Conservation (phyloP, 2,329 filamentous ascomycete species). For the Xylaria sp. region DNA sequence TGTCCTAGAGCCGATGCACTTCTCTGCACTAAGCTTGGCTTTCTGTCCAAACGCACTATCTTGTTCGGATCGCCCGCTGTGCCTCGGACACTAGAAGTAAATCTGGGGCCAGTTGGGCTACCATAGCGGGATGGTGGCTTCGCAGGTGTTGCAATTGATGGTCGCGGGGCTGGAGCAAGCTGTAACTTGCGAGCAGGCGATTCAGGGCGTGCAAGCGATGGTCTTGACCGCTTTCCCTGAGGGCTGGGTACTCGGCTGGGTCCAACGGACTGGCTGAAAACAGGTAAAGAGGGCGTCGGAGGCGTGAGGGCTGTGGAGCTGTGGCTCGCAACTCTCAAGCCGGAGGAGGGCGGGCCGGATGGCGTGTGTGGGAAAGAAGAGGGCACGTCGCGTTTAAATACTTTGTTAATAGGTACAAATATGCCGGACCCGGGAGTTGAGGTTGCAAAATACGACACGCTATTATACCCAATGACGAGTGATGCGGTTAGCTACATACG, state of each 20-base stretch:
- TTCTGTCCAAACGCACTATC: conserved; percentile 43
- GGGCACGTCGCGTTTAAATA: conserved; percentile 60
- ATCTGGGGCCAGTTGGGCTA: conserved; percentile 57
- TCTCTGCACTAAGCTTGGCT: conserved; percentile 49
- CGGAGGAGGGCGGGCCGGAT: conserved; percentile 55
- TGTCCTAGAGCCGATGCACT: conserved; percentile 56
- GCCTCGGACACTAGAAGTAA: conserved; percentile 59
- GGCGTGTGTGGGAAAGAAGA: conserved; percentile 60
- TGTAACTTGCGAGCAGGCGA: conserved; percentile 71
- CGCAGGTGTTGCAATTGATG: conserved; percentile 52
- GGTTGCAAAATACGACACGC: conserved; percentile 75
- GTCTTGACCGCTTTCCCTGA: conserved; percentile 63
- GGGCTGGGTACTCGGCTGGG: conserved; percentile 69
- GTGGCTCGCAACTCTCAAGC: conserved; percentile 49
- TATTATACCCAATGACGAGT: conserved; percentile 32
- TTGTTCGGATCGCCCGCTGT: conserved; percentile 59
- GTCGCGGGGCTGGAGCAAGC: conserved; percentile 54
- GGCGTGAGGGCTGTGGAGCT: conserved; percentile 58
- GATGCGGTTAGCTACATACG: conserved; percentile 10
- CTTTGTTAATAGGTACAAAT: conserved; percentile 83
- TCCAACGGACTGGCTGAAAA: conserved; percentile 85
- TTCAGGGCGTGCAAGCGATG: conserved; percentile 80
- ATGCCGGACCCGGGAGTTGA: conserved; percentile 77
- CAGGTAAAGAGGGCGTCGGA: conserved; percentile 60
- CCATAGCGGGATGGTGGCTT: conserved; percentile 54